These are phyloP conservation scores for Wickerhamiella kazuoi DNA, from an alignment of 805 yeast genomes.

Conservation along the genomic window DNA sequence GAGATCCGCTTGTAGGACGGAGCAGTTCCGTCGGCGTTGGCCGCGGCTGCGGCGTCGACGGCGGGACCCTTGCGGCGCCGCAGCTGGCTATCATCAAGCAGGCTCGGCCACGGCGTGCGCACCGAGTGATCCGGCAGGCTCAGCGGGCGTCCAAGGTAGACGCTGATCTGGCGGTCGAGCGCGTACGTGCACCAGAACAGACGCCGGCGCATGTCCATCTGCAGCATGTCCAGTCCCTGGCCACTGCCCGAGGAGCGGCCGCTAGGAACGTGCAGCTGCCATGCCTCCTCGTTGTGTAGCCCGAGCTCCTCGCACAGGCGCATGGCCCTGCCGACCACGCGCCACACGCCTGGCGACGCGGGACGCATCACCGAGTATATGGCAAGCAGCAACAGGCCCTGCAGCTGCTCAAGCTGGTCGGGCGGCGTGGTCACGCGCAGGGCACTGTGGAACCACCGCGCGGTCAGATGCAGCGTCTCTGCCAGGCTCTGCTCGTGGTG, in stretches of 20 bases:
- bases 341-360: conserved; percentile 86
- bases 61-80: conserved; percentile 1
- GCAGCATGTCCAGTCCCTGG: conserved; percentile 29
- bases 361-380: conserved; percentile 75
- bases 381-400: conserved; percentile 51
- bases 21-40: conserved; percentile 6
- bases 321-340: conserved; percentile 61
- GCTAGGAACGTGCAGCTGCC: conserved; percentile 7
- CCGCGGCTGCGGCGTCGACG: background rate
- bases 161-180: conserved; percentile 69
- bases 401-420: conserved; percentile 54
- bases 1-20: conserved; percentile 57
- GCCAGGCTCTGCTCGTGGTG: conserved; percentile 48
- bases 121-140: conserved; percentile 75
- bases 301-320: conserved; percentile 73
- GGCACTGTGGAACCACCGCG: conserved; percentile 31
- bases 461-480: conserved; percentile 46
- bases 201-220: conserved; percentile 52
- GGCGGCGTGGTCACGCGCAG: conserved; percentile 22
- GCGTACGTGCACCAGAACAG: conserved; percentile 83
- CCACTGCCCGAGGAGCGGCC: conserved; percentile 9
- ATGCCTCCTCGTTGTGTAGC: conserved; percentile 45
- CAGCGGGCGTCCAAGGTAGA: conserved; percentile 73
- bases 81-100: conserved; percentile 41
- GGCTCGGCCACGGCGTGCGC: conserved; percentile 52